Base-by-base conservation (phyloP, 1,284 basidiomycete genomes). In the Marasmius oreades region DNA sequence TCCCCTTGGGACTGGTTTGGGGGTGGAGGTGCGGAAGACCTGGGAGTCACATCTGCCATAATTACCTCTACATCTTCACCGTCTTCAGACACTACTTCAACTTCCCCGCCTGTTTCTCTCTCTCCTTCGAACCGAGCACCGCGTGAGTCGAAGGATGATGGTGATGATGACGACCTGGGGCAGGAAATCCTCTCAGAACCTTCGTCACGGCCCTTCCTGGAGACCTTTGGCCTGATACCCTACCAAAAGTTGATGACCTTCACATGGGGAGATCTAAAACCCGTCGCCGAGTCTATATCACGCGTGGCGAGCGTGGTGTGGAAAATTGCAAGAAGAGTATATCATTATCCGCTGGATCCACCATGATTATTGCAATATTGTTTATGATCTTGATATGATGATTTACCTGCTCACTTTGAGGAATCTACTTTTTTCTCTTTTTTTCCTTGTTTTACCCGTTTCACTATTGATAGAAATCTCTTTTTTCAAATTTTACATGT, bases 261-360 rank as follows among this genome's bases (percentile, higher is more conserved):
- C 5, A 51, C 56, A 7, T 62, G 60, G 60, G 53, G 57, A 8
- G 60, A 62, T 39, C n/a, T 62, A 20, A 52, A 33, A 18, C 60
- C 58, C n/a, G 36, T 55, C 12, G 48, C 74, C 20, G 68, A 77
- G 20, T 72, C 62, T 48, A 59, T 80, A 36, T 54, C 74, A 31
- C 66, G 62, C 39, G 70, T 73, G 14, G 59, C 77, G 53, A 73
- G 73, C 39, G 61, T 70, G n/a, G 66, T 81, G 14, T 84, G 81
- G 81, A 67, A 74, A 55, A 57, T 78, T 44, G 65, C 76, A 48
- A 71, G 77, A 62, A 79, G 68, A 68, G 71, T 70, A 37, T 84
- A 83, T 62, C 81, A 84, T 66, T 84, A 84, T 64, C 81, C 82
- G 12, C 64, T 84, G 52, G 75, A 79, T 62, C 80, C 82, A 44